A percentile compares a stretch with the other conserved stretches of the same genome.
Evolutionary conservation across 2,329 filamentous ascomycete species (phyloP).

Genomic region (Fusarium stilboides): DNA sequence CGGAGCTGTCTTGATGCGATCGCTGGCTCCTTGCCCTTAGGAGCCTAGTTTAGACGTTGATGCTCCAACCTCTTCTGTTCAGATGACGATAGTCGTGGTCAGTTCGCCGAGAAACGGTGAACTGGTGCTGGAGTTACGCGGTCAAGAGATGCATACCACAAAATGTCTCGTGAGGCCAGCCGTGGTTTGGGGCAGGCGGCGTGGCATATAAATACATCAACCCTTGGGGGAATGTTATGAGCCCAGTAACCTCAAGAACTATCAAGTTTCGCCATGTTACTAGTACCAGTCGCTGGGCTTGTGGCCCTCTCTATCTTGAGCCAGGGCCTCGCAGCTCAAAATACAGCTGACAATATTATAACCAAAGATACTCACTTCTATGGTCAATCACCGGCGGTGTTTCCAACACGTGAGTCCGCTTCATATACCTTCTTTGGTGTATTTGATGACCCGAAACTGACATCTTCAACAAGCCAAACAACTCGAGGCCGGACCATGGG

Average conservation of each 20-base stretch:
- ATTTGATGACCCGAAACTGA: accelerated
- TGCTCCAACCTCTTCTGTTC: too few species aligned
- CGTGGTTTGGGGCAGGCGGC: neutral
- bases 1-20: too few species aligned
- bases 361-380: conserved; percentile 16
- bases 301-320: conserved; percentile 7
- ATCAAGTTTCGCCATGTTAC: conserved; percentile 2
- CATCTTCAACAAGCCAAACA: neutral
- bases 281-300: neutral
- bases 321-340: conserved; percentile 10
- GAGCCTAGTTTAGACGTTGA: too few species aligned
- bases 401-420: conserved; percentile 13
- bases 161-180: too few species aligned
- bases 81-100: too few species aligned
- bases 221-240: neutral
- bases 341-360: neutral
- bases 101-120: conserved; percentile 1
- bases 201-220: conserved; percentile 5
- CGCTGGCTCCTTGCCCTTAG: too few species aligned
- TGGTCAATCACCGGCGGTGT: conserved; percentile 10
- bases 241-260: neutral
- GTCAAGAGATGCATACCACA: neutral
- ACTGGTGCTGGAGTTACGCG: accelerated
- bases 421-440: accelerated
- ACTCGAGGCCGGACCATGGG: conserved; percentile 8